These are phyloP conservation scores for Nemophila menziesii DNA, from an alignment of 257 asterid genomes.

Conservation along the genomic window DNA sequence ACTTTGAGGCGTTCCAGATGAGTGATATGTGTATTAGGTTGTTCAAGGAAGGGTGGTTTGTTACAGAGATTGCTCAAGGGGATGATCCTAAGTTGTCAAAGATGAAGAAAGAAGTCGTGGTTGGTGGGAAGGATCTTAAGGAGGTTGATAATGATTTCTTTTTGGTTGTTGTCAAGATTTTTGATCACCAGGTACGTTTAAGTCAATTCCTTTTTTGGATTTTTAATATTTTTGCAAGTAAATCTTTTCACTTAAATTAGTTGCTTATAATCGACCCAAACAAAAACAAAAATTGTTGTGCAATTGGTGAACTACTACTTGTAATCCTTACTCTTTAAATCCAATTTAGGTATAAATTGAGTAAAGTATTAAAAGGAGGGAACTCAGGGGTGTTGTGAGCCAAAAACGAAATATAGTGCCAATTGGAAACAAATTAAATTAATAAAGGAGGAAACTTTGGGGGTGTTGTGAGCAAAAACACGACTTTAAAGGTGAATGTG, in stretches of 20 bases:
- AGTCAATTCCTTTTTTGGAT: slow-evolving; percentile 2
- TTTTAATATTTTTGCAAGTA: not conserved
- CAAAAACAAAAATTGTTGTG: not conserved
- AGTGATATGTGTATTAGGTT: slow-evolving; percentile 75
- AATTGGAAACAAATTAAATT: too few species aligned
- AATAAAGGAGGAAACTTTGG: too few species aligned
- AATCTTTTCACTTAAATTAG: too few species aligned
- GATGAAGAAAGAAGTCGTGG: slow-evolving; percentile 83
- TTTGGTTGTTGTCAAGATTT: slow-evolving; percentile 87
- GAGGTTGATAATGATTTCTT: slow-evolving; percentile 92
- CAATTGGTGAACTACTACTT: not conserved
- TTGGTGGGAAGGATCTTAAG: slow-evolving; percentile 77
- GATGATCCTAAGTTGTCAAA: slow-evolving; percentile 76
- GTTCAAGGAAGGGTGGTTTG: slow-evolving; percentile 80
- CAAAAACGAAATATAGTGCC: not conserved
- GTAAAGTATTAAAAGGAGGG: not conserved
- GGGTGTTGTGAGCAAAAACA: too few species aligned
- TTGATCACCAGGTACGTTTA: slow-evolving; percentile 72
- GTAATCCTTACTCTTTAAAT: not conserved
- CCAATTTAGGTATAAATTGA: not conserved
- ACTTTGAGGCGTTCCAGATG: slow-evolving; percentile 95
- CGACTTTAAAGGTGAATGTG: not conserved
- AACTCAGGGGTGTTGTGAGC: not conserved
- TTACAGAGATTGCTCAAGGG: slow-evolving; percentile 46
- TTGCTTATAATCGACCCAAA: too few species aligned